phyloP scores from a whole-genome alignment of 129 eudicot genomes.

The Silybum marianum region DNA sequence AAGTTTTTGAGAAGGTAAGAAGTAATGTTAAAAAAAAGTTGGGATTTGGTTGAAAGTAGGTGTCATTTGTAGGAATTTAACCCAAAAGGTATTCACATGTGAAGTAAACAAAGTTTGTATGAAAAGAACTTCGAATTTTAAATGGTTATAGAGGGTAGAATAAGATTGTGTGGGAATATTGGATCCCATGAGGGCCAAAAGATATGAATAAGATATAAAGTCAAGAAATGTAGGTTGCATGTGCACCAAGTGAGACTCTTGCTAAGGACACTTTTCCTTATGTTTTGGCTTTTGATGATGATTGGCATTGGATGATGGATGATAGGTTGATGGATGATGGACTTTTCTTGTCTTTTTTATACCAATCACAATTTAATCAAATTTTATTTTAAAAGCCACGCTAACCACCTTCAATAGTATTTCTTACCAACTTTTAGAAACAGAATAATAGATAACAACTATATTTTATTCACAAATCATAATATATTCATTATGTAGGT shows the following conservation, averaged over 20 bases:
- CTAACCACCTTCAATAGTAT: neutral
- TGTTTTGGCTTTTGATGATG: slow-evolving; percentile 8
- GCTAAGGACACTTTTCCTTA: slow-evolving; percentile 7
- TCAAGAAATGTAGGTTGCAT: slow-evolving; percentile 32
- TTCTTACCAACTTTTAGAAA: neutral
- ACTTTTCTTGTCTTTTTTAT: neutral
- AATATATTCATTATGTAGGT: too few species aligned
- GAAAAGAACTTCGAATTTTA: neutral
- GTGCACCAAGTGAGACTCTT: slow-evolving; percentile 25
- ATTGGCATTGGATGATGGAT: neutral
- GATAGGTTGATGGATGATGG: neutral
- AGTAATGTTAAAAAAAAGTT: neutral
- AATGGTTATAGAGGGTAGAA: neutral
- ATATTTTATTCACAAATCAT: too few species aligned
- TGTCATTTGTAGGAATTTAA: neutral
- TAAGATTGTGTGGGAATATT: neutral
- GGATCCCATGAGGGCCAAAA: neutral
- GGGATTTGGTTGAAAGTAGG: neutral
- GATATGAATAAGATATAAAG: neutral
- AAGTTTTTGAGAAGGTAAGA: neutral
- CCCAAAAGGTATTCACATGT: neutral
- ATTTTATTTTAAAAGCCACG: neutral
- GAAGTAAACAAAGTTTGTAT: neutral
- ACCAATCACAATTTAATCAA: neutral
- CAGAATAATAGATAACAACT: neutral